Conservation (phyloP, 2,329 filamentous ascomycete genomes). For the Microascus cirrosus region DNA sequence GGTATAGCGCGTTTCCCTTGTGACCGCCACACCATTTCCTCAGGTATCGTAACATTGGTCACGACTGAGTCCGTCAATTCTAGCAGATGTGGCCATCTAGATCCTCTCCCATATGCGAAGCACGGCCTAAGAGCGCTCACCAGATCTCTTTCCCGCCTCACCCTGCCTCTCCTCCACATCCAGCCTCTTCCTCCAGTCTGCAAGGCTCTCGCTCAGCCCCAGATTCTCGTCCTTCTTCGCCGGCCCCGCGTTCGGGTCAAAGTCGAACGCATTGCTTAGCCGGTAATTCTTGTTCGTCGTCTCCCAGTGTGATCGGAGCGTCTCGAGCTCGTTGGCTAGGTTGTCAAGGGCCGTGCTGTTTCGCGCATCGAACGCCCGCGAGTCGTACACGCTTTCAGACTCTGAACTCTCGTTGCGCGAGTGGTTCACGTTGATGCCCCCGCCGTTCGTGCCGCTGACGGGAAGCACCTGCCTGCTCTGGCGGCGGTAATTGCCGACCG, state of each 20-base stretch:
- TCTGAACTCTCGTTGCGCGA: slow-evolving; percentile 45
- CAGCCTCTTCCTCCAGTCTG: slow-evolving; percentile 70
- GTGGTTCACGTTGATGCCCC: slow-evolving; percentile 24
- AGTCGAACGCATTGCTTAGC: slow-evolving; percentile 80
- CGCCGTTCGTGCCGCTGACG: slow-evolving; percentile 20
- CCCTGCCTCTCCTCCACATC: slow-evolving; percentile 36
- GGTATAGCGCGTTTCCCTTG: slow-evolving; percentile 1
- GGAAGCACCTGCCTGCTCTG: slow-evolving; percentile 43
- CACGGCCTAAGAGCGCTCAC: not conserved
- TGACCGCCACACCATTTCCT: not conserved
- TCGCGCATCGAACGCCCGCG: slow-evolving; percentile 38
- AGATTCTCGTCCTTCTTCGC: slow-evolving; percentile 30
- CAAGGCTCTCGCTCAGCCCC: slow-evolving; percentile 59
- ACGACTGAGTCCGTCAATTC: not conserved
- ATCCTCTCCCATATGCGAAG: not conserved
- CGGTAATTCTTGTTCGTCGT: slow-evolving; percentile 92
- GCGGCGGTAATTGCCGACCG: slow-evolving; percentile 88
- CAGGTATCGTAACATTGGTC: not conserved
- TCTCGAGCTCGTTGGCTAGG: slow-evolving; percentile 84
- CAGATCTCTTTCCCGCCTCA: not conserved
- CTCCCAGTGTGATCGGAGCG: slow-evolving; percentile 86
- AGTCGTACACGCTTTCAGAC: slow-evolving; percentile 46
- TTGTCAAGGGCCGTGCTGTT: slow-evolving; percentile 71
- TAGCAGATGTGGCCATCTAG: not conserved
- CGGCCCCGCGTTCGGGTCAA: slow-evolving; percentile 40